Percentiles rank a stretch among this genome's conserved stretches.
Conservation (phyloP, 2,329 filamentous ascomycete species). For the Volutella citrinella region DNA sequence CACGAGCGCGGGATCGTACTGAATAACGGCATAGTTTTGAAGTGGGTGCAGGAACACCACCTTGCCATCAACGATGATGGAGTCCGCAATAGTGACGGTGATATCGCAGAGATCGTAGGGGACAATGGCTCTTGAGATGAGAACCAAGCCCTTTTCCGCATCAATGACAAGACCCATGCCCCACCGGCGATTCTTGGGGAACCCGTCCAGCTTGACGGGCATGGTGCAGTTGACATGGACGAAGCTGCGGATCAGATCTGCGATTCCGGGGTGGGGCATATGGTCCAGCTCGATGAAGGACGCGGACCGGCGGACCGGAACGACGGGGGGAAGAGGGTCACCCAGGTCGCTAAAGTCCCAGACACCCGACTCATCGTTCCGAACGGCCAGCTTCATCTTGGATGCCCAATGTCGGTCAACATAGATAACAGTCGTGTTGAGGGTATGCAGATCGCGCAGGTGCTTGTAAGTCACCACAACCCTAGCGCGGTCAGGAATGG, state of each 20-base stretch:
- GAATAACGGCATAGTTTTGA: constrained; percentile 93
- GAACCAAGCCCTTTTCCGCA: constrained; percentile 89
- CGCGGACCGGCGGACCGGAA: constrained; percentile 71
- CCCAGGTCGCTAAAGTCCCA: constrained; percentile 93
- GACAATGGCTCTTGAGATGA: constrained; percentile 90
- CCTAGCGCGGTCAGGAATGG: constrained; percentile 75
- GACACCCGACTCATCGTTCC: constrained; percentile 84
- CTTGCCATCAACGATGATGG: constrained; percentile 89
- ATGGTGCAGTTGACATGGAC: constrained; percentile 90
- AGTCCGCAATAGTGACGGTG: constrained; percentile 92
- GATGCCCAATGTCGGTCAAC: constrained; percentile 94
- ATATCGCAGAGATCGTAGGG: constrained; percentile 98
- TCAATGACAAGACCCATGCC: constrained; percentile 98
- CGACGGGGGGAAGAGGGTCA: constrained; percentile 71
- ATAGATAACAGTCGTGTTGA: constrained; percentile 88
- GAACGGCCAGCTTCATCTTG: constrained; percentile 88
- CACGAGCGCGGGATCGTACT: constrained; percentile 93
- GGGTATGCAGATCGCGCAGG: constrained; percentile 87
- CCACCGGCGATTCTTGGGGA: constrained; percentile 89
- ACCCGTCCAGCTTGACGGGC: constrained; percentile 96
- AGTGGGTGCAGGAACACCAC: constrained; percentile 94
- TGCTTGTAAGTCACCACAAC: constrained; percentile 97
- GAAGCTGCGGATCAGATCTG: constrained; percentile 90
- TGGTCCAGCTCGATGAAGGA: constrained; percentile 92
- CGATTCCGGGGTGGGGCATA: constrained; percentile 83